Conservation (phyloP, 2,329 filamentous ascomycete genomes). For the Phialemonium atrogriseum region DNA sequence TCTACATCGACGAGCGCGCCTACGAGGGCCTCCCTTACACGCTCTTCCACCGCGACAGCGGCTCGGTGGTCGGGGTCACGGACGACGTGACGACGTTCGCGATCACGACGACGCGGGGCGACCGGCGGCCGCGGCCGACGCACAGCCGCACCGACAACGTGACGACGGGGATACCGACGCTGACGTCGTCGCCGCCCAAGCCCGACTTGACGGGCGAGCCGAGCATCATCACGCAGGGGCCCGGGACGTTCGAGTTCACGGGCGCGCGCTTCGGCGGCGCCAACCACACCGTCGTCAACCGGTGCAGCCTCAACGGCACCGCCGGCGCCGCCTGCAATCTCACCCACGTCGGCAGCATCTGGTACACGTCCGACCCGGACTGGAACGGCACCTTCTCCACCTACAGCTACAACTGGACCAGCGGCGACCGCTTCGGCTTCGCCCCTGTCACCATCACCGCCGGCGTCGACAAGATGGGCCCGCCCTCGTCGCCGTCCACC, state of each 20-base stretch:
- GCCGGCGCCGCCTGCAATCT: slow-evolving; percentile 16
- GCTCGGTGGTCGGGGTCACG: slow-evolving; percentile 13
- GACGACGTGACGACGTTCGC: slow-evolving; percentile 14
- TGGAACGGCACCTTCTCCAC: slow-evolving; percentile 17
- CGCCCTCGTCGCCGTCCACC: no score
- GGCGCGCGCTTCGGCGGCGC: slow-evolving; percentile 13
- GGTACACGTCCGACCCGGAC: slow-evolving; percentile 15
- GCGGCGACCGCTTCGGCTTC: slow-evolving; percentile 17
- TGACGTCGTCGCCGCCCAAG: no score
- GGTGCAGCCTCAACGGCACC: slow-evolving; percentile 17
- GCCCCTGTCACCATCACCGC: slow-evolving; percentile 18
- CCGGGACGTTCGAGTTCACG: slow-evolving; percentile 16
- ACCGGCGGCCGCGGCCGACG: slow-evolving; percentile 8
- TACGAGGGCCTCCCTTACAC: slow-evolving; percentile 17
- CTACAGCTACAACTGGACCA: slow-evolving; percentile 19
- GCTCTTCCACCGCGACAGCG: slow-evolving; percentile 15
- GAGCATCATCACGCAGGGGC: slow-evolving; percentile 19
- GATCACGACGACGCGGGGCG: slow-evolving; percentile 15
- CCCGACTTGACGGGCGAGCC: slow-evolving; percentile 13
- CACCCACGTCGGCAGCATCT: slow-evolving; percentile 16
- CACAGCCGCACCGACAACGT: slow-evolving; percentile 6
- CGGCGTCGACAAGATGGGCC: slow-evolving; percentile 13
- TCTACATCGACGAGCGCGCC: slow-evolving; percentile 16
- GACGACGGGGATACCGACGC: slow-evolving; percentile 6
- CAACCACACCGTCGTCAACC: slow-evolving; percentile 15